A percentile compares a stretch with the other conserved stretches of the same genome.
phyloP scores from a whole-genome alignment of 2,329 filamentous ascomycete species.

The Colletotrichum sp. region DNA sequence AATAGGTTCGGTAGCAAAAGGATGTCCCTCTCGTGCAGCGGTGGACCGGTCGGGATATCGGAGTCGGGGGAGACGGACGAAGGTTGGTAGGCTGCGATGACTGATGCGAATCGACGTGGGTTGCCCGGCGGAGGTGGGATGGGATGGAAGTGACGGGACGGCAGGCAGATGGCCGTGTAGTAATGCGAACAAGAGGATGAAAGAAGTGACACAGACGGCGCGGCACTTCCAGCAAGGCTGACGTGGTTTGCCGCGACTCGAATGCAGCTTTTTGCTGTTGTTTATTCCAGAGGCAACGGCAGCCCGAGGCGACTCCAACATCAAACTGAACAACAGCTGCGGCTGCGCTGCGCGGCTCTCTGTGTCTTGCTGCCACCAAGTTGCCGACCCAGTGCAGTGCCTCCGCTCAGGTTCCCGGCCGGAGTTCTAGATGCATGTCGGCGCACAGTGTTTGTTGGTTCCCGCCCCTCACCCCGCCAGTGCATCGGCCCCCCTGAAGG shows the following conservation, averaged over 20 bases:
- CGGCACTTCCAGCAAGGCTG: not conserved
- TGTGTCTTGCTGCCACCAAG: not conserved
- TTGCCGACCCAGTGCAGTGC: not conserved
- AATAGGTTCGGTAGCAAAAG: not conserved
- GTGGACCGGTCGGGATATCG: not conserved
- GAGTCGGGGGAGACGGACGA: not conserved
- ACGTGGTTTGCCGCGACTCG: not conserved
- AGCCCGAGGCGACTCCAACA: not conserved
- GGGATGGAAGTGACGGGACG: not conserved
- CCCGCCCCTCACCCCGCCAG: not conserved
- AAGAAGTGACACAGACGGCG: not conserved
- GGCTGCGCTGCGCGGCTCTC: not conserved
- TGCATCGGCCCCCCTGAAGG: not conserved
- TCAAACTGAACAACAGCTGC: not conserved
- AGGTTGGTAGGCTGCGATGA: not conserved
- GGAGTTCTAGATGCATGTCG: conserved; percentile 2
- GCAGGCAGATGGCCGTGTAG: not conserved
- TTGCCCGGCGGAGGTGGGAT: not conserved
- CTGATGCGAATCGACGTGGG: not conserved
- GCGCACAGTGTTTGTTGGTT: not conserved
- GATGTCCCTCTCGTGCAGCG: not conserved
- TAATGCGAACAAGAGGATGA: not conserved
- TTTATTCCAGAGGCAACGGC: not conserved
- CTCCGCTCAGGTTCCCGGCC: not conserved
- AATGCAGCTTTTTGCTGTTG: not conserved